Evolutionary conservation across 257 asterid genomes (phyloP).

Genomic region (Euphrasia confusa): DNA sequence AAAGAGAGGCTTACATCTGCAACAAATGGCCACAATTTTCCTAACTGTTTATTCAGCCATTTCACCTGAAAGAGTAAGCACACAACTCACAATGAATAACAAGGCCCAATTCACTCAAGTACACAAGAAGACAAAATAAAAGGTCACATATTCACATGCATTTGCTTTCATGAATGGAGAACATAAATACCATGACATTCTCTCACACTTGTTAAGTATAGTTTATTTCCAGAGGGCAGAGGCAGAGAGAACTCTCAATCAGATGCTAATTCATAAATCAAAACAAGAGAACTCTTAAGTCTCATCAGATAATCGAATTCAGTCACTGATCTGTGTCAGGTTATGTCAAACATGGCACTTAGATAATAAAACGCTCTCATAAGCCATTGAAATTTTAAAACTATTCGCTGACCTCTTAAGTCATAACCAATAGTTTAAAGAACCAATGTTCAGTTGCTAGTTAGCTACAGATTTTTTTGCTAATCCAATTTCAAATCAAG

Average conservation of each 20-base stretch:
- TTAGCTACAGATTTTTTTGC: too few relatives aligned
- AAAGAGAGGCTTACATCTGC: slow-evolving; percentile 78
- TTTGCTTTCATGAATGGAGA: not conserved
- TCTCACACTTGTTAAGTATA: not conserved
- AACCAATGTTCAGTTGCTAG: too few relatives aligned
- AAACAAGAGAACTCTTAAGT: not conserved
- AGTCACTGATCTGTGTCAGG: too few relatives aligned
- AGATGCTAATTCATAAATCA: not conserved
- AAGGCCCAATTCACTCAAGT: slow-evolving; percentile 9
- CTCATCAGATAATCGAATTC: not conserved
- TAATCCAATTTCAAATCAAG: too few relatives aligned
- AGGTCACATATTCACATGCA: slow-evolving; percentile 10
- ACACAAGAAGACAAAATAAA: slow-evolving; percentile 10
- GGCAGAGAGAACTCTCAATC: not conserved
- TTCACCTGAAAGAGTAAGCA: slow-evolving; percentile 61
- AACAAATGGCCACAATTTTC: slow-evolving; percentile 90
- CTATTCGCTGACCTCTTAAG: too few relatives aligned
- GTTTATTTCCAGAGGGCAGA: not conserved
- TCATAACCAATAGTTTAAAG: slow-evolving; percentile 20
- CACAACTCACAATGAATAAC: slow-evolving; percentile 16
- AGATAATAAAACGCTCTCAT: too few relatives aligned
- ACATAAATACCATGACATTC: slow-evolving; percentile 1
- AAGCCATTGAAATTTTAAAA: too few relatives aligned
- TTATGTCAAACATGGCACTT: too few relatives aligned
- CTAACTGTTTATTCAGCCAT: slow-evolving; percentile 90